Base-by-base conservation (phyloP, 2,329 filamentous ascomycete species). In the Ascochyta fabae region DNA sequence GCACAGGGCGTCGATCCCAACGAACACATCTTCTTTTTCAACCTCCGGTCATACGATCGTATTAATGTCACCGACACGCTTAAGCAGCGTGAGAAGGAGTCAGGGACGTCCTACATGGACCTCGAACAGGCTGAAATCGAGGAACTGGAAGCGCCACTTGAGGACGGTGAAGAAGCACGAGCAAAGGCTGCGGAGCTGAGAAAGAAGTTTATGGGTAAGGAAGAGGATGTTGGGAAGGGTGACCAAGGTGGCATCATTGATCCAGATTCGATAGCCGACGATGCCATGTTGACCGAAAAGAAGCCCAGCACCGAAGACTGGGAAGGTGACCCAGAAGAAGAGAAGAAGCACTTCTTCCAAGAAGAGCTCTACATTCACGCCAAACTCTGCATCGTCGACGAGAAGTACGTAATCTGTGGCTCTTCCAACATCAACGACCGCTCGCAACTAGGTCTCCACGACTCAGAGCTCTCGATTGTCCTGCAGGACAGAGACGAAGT, bases 291-390 rank as follows among this genome's bases (percentile, higher is more conserved):
- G 22, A 84, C 84, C 62, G 78, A 87, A 73, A 74, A 84, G 72
- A 79, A 83, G 82, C 76, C 86, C 67, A 83, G 81, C 3, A 87
- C 91, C 9, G 91, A 96, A 74, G 68, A 78, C 0, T 97, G 92
- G 90, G 88, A 93, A 15, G 89, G 90, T 15, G 80, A 82, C 0
- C 79, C 86, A 0, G 85, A 94, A 64, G 84, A 85, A 1, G 95
- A 98, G 74, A 89, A 92, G 53, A 84, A 89, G 49, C 91, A 96
- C 71, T 96, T 95, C 81, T 88, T 98, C 56, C 94, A 96, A 72
- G 95, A 99, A 73, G 94, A 99, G 75, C 84, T 98, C 2, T 99
- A 99, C 73, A 88, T 98, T 43, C 95, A 99, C 74, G 90, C 87
- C 26, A 99, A 98, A 78, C 83, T 97, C 49, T 83, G 95, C 63